Evolutionary conservation across 345 rosid genomes (phyloP), one percentile per base, ranked within the genome.

Genomic region (Aquilaria sinensis): DNA sequence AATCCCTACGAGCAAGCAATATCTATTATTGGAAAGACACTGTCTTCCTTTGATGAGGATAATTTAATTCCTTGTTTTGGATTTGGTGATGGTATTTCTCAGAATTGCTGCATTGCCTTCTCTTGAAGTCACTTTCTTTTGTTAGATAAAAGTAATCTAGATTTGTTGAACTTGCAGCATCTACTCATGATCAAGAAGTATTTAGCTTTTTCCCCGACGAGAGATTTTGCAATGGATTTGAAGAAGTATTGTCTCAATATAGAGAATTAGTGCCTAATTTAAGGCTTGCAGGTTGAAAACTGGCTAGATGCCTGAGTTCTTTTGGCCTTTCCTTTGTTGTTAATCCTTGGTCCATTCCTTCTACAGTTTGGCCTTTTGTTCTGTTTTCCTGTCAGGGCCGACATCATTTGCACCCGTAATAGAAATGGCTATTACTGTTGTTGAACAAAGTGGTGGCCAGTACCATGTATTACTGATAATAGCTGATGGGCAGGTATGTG

Each of bases 151-250:
- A 23, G 23, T 23, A 23, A 23, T 23, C 23, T 23, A 23, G 23
- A 23, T 23, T 23, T 23, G 23, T 23, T 23, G 23, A 23, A 23
- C 23, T 62, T 67, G 43, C 43, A 93, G 96, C 97, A 47, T 79
- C 94, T 47, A 91, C 99, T 0, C 97, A 91, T 69, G 97, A 91
- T 70, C 96, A 89, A 70, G 97, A 95, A 47, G 93, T 95, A 15
- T 88, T 95, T 69, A 77, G 87, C 73, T 95, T 95, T 82, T 72
- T 73, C 75, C 74, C 76, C 0, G 83, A 84, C 33, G 96, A 87
- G 67, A 67, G 74, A 53, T 69, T 59, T 73, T 95, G 96, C 60
- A 66, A 78, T 15, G 99, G 99, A 43, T 95, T 95, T 52, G 97
- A 95, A 73, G 96, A 91, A 67, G 96, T 89, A 33, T 84, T 95